Base-by-base conservation (phyloP, 1,284 basidiomycete genomes). In the Tausonia pullulans region DNA sequence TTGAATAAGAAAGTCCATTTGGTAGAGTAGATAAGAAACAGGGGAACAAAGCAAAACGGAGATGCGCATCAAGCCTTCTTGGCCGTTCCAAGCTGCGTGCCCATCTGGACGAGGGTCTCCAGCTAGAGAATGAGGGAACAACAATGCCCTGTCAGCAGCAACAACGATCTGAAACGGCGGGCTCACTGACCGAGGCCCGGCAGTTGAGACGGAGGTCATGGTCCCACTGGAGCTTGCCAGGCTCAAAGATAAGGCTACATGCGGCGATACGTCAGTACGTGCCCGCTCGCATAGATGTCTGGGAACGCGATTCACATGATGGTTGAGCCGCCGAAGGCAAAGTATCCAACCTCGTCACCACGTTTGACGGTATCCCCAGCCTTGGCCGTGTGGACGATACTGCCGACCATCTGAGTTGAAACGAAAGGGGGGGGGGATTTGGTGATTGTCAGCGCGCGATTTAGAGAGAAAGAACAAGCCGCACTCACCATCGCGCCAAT, bases 311-410 rank as follows among this genome's bases (percentile, higher is more conserved):
- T 27, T 27, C 27, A 27, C 27, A 96, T 90, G 67, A 95, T 87
- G 3, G 92, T 96, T 39, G 87, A 90, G 0, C 93, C 92, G 61
- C 62, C n/a, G 27, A 55, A 95, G 0, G 90, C 90, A 72, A 95
- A 95, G 75, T 90, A 95, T 0, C 93, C 93, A 70, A 96, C 84
- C 73, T 97, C 94, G 68, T 96, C 82, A 3, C 92, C 92, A 7
- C 90, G 83, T 71, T 82, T 81, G 55, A 98, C 83, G 3, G 78
- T 70, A 41, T 95, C 82, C 0, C 92, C 92, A 69, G 92, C 88
- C 51, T 85, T 72, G n/a, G 92, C 87, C 0, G 90, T 90, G 7
- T 88, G 87, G 69, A 85, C 77, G 71, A 94, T 96, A 64, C 84
- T 88, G 7, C 91, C 90, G 3, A 94, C 91, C 90, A 93, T 75